Conservation (phyloP, 768 basidiomycete genomes). For the Leccinum pellstonianum region DNA sequence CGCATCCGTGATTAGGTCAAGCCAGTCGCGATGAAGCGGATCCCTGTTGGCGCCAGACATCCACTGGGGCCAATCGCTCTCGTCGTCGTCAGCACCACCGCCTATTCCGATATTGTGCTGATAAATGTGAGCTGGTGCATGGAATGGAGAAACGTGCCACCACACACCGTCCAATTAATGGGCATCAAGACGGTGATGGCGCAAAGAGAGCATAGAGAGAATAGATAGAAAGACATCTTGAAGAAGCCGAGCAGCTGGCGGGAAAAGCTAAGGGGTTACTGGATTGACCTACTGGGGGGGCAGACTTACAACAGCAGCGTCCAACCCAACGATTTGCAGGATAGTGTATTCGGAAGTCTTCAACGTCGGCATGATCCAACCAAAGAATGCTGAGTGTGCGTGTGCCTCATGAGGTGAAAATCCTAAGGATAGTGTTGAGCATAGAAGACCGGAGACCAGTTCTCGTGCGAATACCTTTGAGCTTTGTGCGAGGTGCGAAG, state of each 20-base stretch:
- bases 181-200: conserved; percentile 90
- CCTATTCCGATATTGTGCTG: conserved; percentile 75
- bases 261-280: background rate
- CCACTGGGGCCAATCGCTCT: conserved; percentile 46
- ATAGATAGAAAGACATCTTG: conserved; percentile 92
- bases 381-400: conserved; percentile 83
- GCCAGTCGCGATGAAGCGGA: conserved; percentile 58
- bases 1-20: conserved; percentile 87
- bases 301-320: conserved; percentile 86
- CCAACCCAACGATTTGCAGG: conserved; percentile 93
- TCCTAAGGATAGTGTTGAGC: conserved; percentile 43
- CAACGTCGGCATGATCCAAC: conserved; percentile 94
- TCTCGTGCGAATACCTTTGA: conserved; percentile 65
- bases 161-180: conserved; percentile 82
- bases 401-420: conserved; percentile 95
- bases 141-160: background rate
- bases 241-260: conserved; percentile 89
- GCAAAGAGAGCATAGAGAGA: conserved; percentile 81
- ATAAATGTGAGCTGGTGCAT: conserved; percentile 1
- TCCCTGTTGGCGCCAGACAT: conserved; percentile 22
- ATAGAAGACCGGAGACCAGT: background rate
- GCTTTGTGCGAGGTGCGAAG: conserved; percentile 91
- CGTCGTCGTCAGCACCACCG: conserved; percentile 43
- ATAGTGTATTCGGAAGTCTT: conserved; percentile 89
- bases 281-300: background rate